phyloP scores from a whole-genome alignment of 768 basidiomycete genomes.

The Dioszegia aurantiaca region DNA sequence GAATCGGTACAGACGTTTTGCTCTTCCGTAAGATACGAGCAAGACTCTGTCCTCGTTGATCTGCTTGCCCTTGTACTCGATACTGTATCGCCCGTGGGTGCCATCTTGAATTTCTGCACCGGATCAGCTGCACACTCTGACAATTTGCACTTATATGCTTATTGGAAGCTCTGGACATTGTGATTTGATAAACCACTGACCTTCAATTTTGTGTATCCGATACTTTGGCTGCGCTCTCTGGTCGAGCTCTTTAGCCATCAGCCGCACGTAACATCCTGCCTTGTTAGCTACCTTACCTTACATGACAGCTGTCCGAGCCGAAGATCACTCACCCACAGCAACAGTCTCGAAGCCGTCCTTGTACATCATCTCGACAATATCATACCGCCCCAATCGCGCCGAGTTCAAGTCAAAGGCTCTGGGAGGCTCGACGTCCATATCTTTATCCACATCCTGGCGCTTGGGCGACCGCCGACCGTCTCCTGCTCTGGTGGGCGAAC shows the following conservation, averaged over 20 bases:
- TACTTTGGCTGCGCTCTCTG: slow-evolving; percentile 62
- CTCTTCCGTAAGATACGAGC: slow-evolving; percentile 73
- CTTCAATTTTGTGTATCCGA: slow-evolving; percentile 73
- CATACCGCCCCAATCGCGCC: slow-evolving; percentile 63
- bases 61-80: slow-evolving; percentile 42
- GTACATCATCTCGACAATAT: slow-evolving; percentile 67
- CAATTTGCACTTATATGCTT: too few relatives aligned
- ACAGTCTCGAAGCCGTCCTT: slow-evolving; percentile 84
- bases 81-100: slow-evolving; percentile 33
- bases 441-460: slow-evolving; percentile 58
- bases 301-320: neutral
- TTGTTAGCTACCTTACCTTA: slow-evolving; percentile 1
- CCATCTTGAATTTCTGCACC: slow-evolving; percentile 27
- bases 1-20: slow-evolving; percentile 65
- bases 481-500: slow-evolving; percentile 4
- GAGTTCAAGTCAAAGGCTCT: slow-evolving; percentile 59
- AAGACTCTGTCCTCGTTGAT: slow-evolving; percentile 62
- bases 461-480: slow-evolving; percentile 1
- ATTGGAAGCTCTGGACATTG: too few relatives aligned
- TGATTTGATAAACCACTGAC: slow-evolving; percentile 63
- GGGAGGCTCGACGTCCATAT: slow-evolving; percentile 57
- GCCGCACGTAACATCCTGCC: slow-evolving; percentile 80
- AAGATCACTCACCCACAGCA: slow-evolving; percentile 61
- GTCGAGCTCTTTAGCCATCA: slow-evolving; percentile 67
- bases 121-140: slow-evolving; percentile 9